Percentiles rank a stretch among this genome's conserved stretches.
phyloP scores from a whole-genome alignment of 2,329 filamentous ascomycete species.

The Sarocladium strictum region DNA sequence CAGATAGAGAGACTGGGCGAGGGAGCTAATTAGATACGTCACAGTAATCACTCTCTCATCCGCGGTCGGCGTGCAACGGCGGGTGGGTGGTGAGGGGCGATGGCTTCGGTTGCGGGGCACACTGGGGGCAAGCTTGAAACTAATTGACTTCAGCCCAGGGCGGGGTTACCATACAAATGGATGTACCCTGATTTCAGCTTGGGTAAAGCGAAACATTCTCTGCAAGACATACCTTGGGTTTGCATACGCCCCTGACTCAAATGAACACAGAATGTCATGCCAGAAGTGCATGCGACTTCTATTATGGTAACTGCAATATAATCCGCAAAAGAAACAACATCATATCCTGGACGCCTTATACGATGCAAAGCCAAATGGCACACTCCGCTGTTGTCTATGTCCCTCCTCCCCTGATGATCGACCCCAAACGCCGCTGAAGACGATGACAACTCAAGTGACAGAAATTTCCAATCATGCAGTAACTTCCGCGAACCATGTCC shows the following conservation, averaged over 20 bases:
- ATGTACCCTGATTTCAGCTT: not conserved
- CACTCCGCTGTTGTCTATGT: not conserved
- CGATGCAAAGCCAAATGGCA: not conserved
- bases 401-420: not conserved
- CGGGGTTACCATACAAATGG: not conserved
- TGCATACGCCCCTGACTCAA: not conserved
- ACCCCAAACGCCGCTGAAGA: too few species aligned
- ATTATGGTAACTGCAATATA: not conserved
- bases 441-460: not conserved
- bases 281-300: not conserved
- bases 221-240: constrained; percentile 2
- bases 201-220: not conserved
- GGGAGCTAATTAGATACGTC: too few species aligned
- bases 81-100: not conserved
- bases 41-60: too few species aligned
- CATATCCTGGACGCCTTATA: not conserved
- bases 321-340: constrained; percentile 4
- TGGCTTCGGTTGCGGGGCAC: not conserved
- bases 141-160: not conserved
- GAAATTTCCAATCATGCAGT: constrained; percentile 15
- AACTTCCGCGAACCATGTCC: constrained; percentile 89
- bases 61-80: not conserved
- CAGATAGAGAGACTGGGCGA: not conserved
- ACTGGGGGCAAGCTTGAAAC: too few species aligned
- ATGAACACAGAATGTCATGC: not conserved